These are phyloP conservation scores for Diplodia intermedia DNA, from an alignment of 2,329 filamentous ascomycete species.

Conservation along the genomic window DNA sequence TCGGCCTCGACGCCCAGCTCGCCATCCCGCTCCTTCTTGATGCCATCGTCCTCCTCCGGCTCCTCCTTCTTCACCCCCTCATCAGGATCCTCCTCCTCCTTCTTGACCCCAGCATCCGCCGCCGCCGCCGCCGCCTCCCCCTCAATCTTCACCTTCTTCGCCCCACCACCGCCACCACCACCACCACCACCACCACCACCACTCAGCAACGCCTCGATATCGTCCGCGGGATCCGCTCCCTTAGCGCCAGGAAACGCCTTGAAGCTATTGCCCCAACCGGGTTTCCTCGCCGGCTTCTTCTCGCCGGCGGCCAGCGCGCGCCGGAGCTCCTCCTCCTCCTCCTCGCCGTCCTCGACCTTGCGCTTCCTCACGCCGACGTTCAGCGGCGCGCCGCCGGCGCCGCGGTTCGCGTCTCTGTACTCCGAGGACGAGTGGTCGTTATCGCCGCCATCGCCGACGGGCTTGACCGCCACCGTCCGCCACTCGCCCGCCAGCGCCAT, in stretches of 20 bases:
- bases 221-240: constrained; percentile 57
- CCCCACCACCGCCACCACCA: neutral
- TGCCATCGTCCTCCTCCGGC: constrained; percentile 30
- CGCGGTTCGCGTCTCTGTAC: constrained; percentile 50
- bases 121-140: neutral
- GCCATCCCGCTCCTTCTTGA: constrained; percentile 55
- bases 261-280: constrained; percentile 55
- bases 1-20: constrained; percentile 37
- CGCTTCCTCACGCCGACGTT: constrained; percentile 67
- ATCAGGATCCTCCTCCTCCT: constrained; percentile 42
- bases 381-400: constrained; percentile 51
- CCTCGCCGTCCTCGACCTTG: constrained; percentile 62
- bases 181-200: too few relatives aligned
- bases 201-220: constrained; percentile 67
- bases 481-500: constrained; percentile 91
- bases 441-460: neutral
- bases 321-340: constrained; percentile 65
- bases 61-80: constrained; percentile 38
- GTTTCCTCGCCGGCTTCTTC: constrained; percentile 51
- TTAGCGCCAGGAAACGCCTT: constrained; percentile 54
- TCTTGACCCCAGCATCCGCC: constrained; percentile 39
- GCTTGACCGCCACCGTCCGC: constrained; percentile 67
- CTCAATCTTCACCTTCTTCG: constrained; percentile 40
- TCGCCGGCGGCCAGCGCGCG: constrained; percentile 54
- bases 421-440: too few relatives aligned